phyloP scores from a whole-genome alignment of 1,139 yeast species.

The Blastobotrys illinoisensis region DNA sequence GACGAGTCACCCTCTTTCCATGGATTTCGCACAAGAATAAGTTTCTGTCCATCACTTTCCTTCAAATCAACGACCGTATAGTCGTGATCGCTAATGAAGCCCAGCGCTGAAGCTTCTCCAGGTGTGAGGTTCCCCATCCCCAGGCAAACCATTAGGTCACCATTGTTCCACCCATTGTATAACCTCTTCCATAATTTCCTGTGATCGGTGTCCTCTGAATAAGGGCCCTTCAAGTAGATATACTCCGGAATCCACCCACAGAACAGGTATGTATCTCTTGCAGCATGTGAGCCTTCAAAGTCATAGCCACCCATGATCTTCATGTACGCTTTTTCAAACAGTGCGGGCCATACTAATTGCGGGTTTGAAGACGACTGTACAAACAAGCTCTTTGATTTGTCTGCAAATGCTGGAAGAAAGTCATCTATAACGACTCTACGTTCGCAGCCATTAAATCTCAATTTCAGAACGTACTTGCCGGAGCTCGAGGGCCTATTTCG shows the following conservation, averaged over 20 bases:
- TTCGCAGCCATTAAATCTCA: conserved; percentile 55
- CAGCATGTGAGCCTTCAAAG: conserved; percentile 74
- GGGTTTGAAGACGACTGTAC: conserved; percentile 38
- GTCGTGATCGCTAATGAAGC: conserved; percentile 61
- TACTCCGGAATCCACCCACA: conserved; percentile 77
- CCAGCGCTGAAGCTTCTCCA: conserved; percentile 36
- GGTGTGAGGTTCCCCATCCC: conserved; percentile 57
- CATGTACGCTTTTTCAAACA: conserved; percentile 72
- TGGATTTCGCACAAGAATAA: conserved; percentile 50
- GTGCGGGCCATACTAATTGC: conserved; percentile 53
- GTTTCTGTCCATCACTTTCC: conserved; percentile 21
- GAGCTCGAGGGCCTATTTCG: conserved; percentile 20
- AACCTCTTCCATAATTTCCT: conserved; percentile 36
- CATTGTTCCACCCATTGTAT: conserved; percentile 30
- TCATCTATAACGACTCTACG: conserved; percentile 50
- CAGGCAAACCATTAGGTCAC: conserved; percentile 49
- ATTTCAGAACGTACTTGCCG: conserved; percentile 38
- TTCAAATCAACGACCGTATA: conserved; percentile 47
- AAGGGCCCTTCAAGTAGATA: conserved; percentile 30
- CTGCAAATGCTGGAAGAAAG: conserved; percentile 34
- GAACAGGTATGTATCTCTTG: conserved; percentile 61
- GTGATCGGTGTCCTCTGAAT: conserved; percentile 18
- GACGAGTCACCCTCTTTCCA: conserved; percentile 33
- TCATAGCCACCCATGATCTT: conserved; percentile 59
- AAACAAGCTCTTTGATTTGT: conserved; percentile 25